Evolutionary conservation across 192 early-diverging fungal genomes (phyloP), one percentile per base, ranked within the genome.

Genomic region (Gamsiella multidivaricata): DNA sequence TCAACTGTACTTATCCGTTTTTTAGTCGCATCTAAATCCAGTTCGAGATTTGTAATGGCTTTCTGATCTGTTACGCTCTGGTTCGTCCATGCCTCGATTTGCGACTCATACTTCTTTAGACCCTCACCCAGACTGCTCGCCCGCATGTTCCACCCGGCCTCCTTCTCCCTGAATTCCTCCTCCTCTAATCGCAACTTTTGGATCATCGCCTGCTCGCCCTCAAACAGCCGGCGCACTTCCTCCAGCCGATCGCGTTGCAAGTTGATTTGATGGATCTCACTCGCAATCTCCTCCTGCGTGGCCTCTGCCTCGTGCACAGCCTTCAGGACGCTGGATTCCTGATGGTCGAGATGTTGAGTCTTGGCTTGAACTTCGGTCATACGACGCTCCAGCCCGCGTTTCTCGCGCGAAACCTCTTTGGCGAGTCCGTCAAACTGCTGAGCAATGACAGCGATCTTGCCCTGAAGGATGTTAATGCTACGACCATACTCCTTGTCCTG

Each of bases 71-170:
- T 31, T 22, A 33, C 49, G 17, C 23, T 32, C 18, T 29, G 12
- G 26, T 26, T 54, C 7, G 65, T 68, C 46, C 56, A 31, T n/a
- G 43, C 45, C 23, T 47, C 42, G 6, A 78, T 49, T 42, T 50
- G 54, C 2, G 17, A 26, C 17, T 69, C 74, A 12, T 36, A 33
- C 6, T 32, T 50, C 4, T 9, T 47, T 10, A 69, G 15, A 34
- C 46, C 49, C 46, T 78, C 54, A 0, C 7, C 15, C 31, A 68
- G 29, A 4, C 41, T 56, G 17, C 18, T 46, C 1, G 65, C 45
- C 1, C 61, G 58, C 55, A 78, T 57, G 34, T 33, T 68, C 74
- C 74, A 78, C 2, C 65, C 59, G n/a, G 65, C 74, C 23, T 78
- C 54, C 7, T 59, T 60, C 31, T 78, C 74, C 14, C 65, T 39